These are phyloP conservation scores for Casuarina equisetifolia DNA, from an alignment of 306 rosid genomes.

Conservation along the genomic window DNA sequence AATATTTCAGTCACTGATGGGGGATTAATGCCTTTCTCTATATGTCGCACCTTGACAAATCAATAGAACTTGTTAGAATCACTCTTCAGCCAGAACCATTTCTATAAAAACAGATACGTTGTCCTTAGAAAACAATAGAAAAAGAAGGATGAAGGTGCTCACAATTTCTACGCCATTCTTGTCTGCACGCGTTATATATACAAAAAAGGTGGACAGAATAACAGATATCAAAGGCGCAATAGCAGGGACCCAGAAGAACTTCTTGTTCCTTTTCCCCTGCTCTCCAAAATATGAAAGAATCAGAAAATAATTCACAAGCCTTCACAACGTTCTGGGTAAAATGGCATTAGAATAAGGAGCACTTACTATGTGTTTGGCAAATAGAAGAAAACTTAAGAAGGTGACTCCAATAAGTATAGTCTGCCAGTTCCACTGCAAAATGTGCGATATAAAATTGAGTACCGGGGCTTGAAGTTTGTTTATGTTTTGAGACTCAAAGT, in stretches of 20 bases:
- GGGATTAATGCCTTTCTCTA: constrained; percentile 85
- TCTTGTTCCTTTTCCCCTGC: constrained; percentile 86
- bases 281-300: constrained; percentile 29
- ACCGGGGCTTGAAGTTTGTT: constrained; percentile 14
- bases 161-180: constrained; percentile 84
- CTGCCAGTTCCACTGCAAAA: constrained; percentile 96
- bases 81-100: constrained; percentile 13
- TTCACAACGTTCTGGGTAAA: constrained; percentile 8
- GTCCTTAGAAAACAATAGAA: constrained; percentile 8
- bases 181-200: constrained; percentile 87
- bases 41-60: constrained; percentile 66
- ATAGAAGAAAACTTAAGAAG: constrained; percentile 65
- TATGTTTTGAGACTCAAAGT: background rate
- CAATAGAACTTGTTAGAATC: constrained; percentile 13
- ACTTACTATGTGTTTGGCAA: constrained; percentile 77
- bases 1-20: constrained; percentile 64
- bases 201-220: constrained; percentile 76
- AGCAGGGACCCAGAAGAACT: constrained; percentile 91
- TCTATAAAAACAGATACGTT: background rate
- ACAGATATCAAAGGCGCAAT: constrained; percentile 88
- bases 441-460: constrained; percentile 22
- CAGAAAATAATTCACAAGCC: constrained; percentile 24
- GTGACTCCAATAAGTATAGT: constrained; percentile 73
- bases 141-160: constrained; percentile 31
- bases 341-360: constrained; percentile 5